A percentile compares a stretch with the other conserved stretches of the same genome.
Evolutionary conservation across 352 stramenopile genomes (phyloP).

Genomic region (Phytophthora agathidicida): DNA sequence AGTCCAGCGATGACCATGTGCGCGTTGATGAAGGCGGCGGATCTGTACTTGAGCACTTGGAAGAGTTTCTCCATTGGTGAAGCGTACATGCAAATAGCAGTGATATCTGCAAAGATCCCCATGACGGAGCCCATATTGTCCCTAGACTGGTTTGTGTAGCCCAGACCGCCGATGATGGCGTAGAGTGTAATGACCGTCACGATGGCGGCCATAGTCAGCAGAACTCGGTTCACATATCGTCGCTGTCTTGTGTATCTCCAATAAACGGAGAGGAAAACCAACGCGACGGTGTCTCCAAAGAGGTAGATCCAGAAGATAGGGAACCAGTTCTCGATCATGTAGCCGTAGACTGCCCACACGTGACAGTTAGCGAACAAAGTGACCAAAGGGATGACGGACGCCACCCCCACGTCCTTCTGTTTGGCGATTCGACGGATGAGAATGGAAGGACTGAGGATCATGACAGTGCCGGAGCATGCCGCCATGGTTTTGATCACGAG

Average conservation of each 20-base stretch:
- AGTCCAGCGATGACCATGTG: conserved; percentile 31
- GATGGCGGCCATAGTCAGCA: conserved; percentile 19
- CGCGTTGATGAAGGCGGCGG: conserved; percentile 26
- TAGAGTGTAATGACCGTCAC: conserved; percentile 34
- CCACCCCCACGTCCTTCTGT: conserved; percentile 42
- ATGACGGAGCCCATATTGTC: conserved; percentile 20
- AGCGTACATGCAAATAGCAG: conserved; percentile 32
- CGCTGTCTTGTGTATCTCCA: conserved; percentile 33
- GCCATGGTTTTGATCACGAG: conserved; percentile 39
- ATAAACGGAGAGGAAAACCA: conserved; percentile 36
- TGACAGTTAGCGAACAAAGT: conserved; percentile 54
- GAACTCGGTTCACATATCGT: conserved; percentile 25
- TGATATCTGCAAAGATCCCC: conserved; percentile 31
- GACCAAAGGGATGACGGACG: conserved; percentile 61
- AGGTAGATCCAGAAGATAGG: conserved; percentile 50
- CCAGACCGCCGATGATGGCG: conserved; percentile 25
- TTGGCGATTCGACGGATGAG: conserved; percentile 39
- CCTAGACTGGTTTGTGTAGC: conserved; percentile 33
- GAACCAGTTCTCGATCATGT: conserved; percentile 47
- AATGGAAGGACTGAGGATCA: conserved; percentile 55
- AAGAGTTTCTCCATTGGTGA: conserved; percentile 31
- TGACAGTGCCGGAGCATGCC: conserved; percentile 36
- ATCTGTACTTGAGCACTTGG: conserved; percentile 32
- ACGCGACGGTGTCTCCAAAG: conserved; percentile 32
- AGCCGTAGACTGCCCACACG: conserved; percentile 43